These are phyloP conservation scores for Lasiosphaeria ovina DNA, from an alignment of 495 filamentous ascomycete genomes.

Conservation along the genomic window DNA sequence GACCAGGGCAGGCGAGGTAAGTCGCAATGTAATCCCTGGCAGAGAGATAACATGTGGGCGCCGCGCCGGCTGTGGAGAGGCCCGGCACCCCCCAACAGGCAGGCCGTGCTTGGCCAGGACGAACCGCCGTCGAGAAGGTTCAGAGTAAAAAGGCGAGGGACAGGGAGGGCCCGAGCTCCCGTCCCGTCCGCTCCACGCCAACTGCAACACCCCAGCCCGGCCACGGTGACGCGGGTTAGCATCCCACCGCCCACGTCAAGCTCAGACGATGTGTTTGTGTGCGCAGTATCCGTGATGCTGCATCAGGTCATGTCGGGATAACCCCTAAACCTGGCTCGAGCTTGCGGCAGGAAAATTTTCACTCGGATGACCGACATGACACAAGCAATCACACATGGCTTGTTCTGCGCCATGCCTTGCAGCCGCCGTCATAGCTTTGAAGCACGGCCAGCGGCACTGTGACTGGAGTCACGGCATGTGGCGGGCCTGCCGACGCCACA, in stretches of 20 bases:
- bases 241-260: background rate
- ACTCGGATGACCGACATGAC: no score
- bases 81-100: background rate
- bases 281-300: background rate
- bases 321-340: background rate
- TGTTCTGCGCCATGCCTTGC: no score
- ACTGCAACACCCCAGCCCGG: background rate
- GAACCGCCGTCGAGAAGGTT: background rate
- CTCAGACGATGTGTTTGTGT: background rate
- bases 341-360: no score
- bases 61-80: slow-evolving; percentile 1
- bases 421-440: no score
- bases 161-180: slow-evolving; percentile 4
- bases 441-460: no score
- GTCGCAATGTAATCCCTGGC: slow-evolving; percentile 7
- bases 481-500: no score
- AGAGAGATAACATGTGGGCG: slow-evolving; percentile 1
- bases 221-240: background rate
- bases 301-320: background rate
- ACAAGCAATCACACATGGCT: no score
- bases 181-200: slow-evolving; percentile 5
- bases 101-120: slow-evolving; percentile 5
- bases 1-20: slow-evolving; percentile 9
- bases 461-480: no score
- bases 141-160: background rate